A percentile compares a stretch with the other conserved stretches of the same genome.
Conservation (phyloP, 441 rosid species). For the Gossypium trilobum region DNA sequence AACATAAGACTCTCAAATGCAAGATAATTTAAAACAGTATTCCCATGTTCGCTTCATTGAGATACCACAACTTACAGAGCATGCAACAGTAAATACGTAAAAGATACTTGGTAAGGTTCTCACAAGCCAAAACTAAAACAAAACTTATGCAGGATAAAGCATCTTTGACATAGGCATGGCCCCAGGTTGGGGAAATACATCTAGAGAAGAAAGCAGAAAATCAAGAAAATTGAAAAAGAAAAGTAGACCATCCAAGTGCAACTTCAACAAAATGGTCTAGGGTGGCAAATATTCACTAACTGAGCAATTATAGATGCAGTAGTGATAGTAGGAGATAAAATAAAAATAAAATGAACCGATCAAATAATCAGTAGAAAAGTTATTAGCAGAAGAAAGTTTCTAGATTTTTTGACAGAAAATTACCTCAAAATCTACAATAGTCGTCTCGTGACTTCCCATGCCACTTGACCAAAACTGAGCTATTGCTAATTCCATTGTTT, state of each 20-base stretch:
- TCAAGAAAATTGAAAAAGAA: slow-evolving; percentile 4
- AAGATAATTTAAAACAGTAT: background rate
- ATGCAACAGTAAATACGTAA: background rate
- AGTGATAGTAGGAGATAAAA: background rate
- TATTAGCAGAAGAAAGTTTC: background rate
- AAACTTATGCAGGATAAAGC: slow-evolving; percentile 4
- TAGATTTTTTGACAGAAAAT: background rate
- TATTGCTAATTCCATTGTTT: slow-evolving; percentile 83
- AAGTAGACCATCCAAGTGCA: background rate
- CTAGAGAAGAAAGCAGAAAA: background rate
- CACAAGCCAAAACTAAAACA: slow-evolving; percentile 3
- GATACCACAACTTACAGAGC: background rate
- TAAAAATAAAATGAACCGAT: background rate
- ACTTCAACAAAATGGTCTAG: background rate
- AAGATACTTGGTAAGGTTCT: background rate
- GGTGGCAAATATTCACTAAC: background rate
- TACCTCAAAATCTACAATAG: slow-evolving; percentile 93
- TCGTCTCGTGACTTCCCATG: slow-evolving; percentile 75
- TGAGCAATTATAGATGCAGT: background rate
- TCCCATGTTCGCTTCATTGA: background rate
- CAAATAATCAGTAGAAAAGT: background rate
- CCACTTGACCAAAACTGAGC: slow-evolving; percentile 99
- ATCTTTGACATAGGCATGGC: background rate
- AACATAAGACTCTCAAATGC: slow-evolving; percentile 13
- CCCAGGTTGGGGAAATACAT: background rate